phyloP scores from a whole-genome alignment of 108 stramenopile genomes.

The Thalassiosira profunda region DNA sequence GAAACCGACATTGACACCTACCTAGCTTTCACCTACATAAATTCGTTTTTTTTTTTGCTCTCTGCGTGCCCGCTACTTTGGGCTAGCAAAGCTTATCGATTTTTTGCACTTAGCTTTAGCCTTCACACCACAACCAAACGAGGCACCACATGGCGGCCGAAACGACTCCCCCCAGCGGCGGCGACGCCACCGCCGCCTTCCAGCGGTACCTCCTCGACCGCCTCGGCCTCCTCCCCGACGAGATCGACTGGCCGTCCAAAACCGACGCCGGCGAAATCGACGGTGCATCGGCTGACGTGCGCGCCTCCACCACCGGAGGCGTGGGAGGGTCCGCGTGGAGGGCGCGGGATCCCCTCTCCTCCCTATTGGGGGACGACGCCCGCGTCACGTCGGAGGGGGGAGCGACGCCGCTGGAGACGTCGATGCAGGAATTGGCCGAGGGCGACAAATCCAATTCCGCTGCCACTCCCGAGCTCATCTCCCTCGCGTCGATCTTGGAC shows the following conservation, averaged over 20 bases:
- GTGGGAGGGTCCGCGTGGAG: conserved; percentile 15
- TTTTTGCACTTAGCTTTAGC: no score
- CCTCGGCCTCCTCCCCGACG: conserved; percentile 31
- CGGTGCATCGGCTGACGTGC: background rate
- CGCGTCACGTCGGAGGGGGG: background rate
- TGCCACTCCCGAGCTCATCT: no score
- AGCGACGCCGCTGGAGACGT: background rate
- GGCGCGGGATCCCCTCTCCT: conserved; percentile 13
- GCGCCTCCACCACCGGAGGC: background rate
- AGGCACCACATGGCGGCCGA: no score
- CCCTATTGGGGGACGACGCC: conserved; percentile 9
- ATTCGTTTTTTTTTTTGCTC: no score
- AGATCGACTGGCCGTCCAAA: conserved; percentile 33
- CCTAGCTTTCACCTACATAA: background rate
- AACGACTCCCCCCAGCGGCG: no score
- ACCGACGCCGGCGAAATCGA: background rate
- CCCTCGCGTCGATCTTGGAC: no score
- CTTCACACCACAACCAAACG: no score
- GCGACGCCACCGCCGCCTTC: no score
- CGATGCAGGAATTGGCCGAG: background rate
- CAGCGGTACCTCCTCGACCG: conserved; percentile 30
- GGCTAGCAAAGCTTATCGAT: no score
- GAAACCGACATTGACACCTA: no score
- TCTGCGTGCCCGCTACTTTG: no score
- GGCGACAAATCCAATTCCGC: no score